These are phyloP conservation scores for Oehlia diaphana DNA, from an alignment of 192 early-diverging fungal species.

Conservation along the genomic window DNA sequence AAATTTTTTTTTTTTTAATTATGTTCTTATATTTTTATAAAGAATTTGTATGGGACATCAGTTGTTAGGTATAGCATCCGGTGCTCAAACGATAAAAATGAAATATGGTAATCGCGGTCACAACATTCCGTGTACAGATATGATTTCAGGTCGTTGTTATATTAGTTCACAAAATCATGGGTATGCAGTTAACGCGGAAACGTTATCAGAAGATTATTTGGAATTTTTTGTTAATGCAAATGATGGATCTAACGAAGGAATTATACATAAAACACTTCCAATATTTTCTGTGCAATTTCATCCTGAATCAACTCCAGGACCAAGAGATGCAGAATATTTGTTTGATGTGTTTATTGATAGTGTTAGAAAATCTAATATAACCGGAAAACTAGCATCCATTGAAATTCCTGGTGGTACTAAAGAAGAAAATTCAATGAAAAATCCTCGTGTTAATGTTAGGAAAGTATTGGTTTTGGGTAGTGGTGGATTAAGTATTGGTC, in stretches of 20 bases:
- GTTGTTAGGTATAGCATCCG: conserved; percentile 89
- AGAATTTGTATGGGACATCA: conserved; percentile 98
- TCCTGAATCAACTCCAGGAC: conserved; percentile 95
- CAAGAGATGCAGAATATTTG: conserved; percentile 95
- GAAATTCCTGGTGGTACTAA: conserved; percentile 62
- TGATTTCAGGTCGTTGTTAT: conserved; percentile 95
- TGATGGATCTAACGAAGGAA: conserved; percentile 98
- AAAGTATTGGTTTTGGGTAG: conserved; percentile 95
- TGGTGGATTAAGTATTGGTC: conserved; percentile 93
- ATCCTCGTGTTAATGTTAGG: conserved; percentile 58
- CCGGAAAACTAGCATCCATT: conserved; percentile 74
- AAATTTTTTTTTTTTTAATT: background rate
- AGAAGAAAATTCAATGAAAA: conserved; percentile 41
- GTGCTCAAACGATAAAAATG: conserved; percentile 93
- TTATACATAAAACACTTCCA: conserved; percentile 85
- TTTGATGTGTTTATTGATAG: conserved; percentile 93
- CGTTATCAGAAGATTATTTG: conserved; percentile 71
- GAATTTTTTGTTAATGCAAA: conserved; percentile 98
- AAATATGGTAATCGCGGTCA: conserved; percentile 99
- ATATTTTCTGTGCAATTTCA: conserved; percentile 99
- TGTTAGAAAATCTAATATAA: conserved; percentile 64
- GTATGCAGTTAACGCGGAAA: conserved; percentile 86
- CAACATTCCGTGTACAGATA: conserved; percentile 98
- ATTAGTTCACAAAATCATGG: conserved; percentile 99
- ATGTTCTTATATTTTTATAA: background rate